Percentiles rank a stretch among this genome's conserved stretches.
Evolutionary conservation across 2,329 filamentous ascomycete species (phyloP).

Genomic region (Penicillium italicum): DNA sequence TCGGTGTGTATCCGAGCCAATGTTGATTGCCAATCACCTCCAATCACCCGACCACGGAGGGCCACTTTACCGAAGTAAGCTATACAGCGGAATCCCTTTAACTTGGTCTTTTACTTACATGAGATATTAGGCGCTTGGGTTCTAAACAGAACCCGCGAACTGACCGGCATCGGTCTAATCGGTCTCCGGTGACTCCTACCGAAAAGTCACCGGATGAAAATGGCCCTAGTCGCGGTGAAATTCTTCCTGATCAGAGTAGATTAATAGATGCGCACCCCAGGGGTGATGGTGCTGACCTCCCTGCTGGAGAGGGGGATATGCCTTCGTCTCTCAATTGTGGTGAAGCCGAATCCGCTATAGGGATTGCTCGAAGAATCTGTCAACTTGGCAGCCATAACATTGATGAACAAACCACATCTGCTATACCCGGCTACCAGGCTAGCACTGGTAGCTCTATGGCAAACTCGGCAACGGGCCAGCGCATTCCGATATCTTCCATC

Average conservation of each 20-base stretch:
- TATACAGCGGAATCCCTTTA: neutral
- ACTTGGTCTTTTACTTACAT: neutral
- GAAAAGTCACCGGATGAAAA: neutral
- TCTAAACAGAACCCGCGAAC: neutral
- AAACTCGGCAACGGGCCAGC: slow-evolving; percentile 15
- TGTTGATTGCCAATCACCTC: slow-evolving; percentile 17
- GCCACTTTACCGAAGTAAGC: slow-evolving; percentile 12
- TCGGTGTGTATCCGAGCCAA: slow-evolving; percentile 33
- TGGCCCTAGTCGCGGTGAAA: neutral
- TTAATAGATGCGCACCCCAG: neutral
- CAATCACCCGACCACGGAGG: neutral
- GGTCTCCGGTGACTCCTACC: neutral
- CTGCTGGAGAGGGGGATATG: neutral
- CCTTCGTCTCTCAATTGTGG: slow-evolving; percentile 18
- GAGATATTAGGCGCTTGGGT: neutral
- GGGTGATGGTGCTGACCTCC: neutral
- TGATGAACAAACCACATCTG: slow-evolving; percentile 32
- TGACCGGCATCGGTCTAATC: neutral
- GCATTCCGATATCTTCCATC: slow-evolving; percentile 25
- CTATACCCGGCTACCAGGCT: slow-evolving; percentile 34
- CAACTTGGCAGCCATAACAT: slow-evolving; percentile 27
- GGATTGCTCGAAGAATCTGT: slow-evolving; percentile 34
- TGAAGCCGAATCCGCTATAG: slow-evolving; percentile 36
- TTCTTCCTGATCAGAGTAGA: neutral
- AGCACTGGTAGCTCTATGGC: slow-evolving; percentile 3